Base-by-base conservation (phyloP, 805 yeast species). In the Saccharomycopsis synnaedendra region DNA sequence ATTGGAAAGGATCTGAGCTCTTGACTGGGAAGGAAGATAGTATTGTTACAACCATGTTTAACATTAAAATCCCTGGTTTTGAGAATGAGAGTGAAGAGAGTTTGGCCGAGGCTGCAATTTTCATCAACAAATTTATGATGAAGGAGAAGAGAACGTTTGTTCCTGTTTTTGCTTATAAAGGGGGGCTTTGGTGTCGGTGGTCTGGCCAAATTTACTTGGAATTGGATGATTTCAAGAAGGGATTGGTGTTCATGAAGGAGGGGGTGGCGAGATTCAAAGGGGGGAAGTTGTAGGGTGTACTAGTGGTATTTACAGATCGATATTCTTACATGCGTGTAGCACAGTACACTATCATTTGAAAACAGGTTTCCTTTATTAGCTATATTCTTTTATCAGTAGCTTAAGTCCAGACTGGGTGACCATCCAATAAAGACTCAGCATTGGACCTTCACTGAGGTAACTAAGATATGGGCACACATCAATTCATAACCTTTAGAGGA, bases 201-300 rank as follows among this genome's bases (percentile, higher is more conserved):
- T 72, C 81, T 47, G 79, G 79, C 30, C 83, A 78, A 56, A 61
- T 78, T 5, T 82, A 78, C 59, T 73, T 76, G 52, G 82, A 78
- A 42, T 54, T 73, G 10, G 63, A 63, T 4, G 88, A 82, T 55
- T 80, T 51, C 31, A 39, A 45, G 32, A 43, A 39, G 41, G 55
- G 54, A 1, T 27, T 48, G 11, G 47, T 45, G 5, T 39, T 43
- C n/a, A 6, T 52, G 8, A 53, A 45, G 33, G 47, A 47, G 30
- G 41, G 7, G 8, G 31, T 39, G 8, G 7, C 27, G 41, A 38
- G 27, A 38, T 38, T 6, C n/a, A 8, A 38, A 34, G 19, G 19
- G 19, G 19, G 19, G 19, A 19, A 19, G 19, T 19, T 19, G 19
- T 19, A 19, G 19, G 19, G 19, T 19, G 19, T 19, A 19, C 19